Evolutionary conservation across 768 basidiomycete genomes (phyloP), one percentile per base, ranked within the genome.

Genomic region (Termitomyces sp.): DNA sequence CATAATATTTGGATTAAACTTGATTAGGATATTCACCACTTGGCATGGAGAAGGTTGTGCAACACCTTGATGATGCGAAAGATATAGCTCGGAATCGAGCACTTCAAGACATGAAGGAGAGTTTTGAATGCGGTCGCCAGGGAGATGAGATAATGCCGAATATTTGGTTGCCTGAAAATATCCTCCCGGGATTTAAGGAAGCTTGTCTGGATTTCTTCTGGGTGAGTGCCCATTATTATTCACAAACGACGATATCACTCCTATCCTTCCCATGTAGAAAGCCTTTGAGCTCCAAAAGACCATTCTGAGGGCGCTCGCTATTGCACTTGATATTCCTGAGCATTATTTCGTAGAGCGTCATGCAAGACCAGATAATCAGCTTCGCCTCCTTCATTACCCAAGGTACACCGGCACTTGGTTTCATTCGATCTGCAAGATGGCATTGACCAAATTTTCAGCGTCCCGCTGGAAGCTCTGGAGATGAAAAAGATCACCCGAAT

Each of bases 371-470:
- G 77, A 81, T 56, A 82, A 83, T 60, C 81, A 83, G 49, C 69
- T 84, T 14, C 74, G 83, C 5, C 64, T 85, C n/a, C 66, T 82
- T 24, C 81, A 81, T 56, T 84, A 85, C 64, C 82, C 81, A 17
- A 69, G 69, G 66, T 73, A 46, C 11, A 37, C 21, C 24, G 14
- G 2, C 19, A 35, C 42, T 15, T 24, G 19, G 17, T 10, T 15
- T 21, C 24, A 44, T 32, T n/a, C 19, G n/a, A 28, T 54, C 34
- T n/a, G 17, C 30, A 22, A 22, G 21, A 35, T 51, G 17, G 9
- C 12, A 1, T 47, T 19, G 12, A 24, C 15, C 26, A 38, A 12
- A 15, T 21, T 54, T 5, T 30, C 26, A 75, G 74, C 30, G 70
- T 78, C 6, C 61, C 71, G 0, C 62, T 65, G 2, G 57, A 64